phyloP scores from a whole-genome alignment of 495 filamentous ascomycete species.

The Penicillium taxi region DNA sequence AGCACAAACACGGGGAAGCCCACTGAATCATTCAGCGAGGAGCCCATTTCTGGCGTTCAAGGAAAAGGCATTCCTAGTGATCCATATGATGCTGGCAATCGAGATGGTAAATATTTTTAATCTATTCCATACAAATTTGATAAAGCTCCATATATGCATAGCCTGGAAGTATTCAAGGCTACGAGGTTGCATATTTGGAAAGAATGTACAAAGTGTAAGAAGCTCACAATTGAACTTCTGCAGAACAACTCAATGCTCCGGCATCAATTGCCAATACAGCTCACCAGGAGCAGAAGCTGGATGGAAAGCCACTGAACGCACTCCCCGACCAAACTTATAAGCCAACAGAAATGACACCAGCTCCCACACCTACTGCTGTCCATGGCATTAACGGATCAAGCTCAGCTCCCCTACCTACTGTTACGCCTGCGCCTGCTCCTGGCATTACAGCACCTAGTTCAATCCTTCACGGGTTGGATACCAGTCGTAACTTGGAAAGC shows the following conservation, averaged over 20 bases:
- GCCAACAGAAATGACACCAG: constrained; percentile 1
- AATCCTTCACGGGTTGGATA: too few species aligned
- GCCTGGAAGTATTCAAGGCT: too few species aligned
- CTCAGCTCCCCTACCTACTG: too few species aligned
- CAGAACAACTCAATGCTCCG: constrained; percentile 32
- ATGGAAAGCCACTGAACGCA: constrained; percentile 7
- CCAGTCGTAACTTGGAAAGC: too few species aligned
- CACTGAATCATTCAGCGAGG: constrained; percentile 22
- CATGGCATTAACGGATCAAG: too few species aligned
- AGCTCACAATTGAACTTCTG: constrained; percentile 1
- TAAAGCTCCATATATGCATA: too few species aligned
- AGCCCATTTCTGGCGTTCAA: constrained; percentile 37
- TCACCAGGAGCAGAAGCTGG: constrained; percentile 9
- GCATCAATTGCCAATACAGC: constrained; percentile 19
- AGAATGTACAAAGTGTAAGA: background rate
- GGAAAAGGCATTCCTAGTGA: constrained; percentile 30
- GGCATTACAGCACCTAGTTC: too few species aligned
- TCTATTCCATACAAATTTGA: background rate
- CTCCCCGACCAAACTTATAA: too few species aligned
- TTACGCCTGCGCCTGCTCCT: too few species aligned
- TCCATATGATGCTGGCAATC: constrained; percentile 40
- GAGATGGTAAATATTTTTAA: constrained; percentile 25
- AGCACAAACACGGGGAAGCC: constrained; percentile 6
- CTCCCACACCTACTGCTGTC: too few species aligned
- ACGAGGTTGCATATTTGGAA: too few species aligned